These are phyloP conservation scores for Diaporthe nobilis DNA, from an alignment of 2,329 filamentous ascomycete species.

Conservation along the genomic window DNA sequence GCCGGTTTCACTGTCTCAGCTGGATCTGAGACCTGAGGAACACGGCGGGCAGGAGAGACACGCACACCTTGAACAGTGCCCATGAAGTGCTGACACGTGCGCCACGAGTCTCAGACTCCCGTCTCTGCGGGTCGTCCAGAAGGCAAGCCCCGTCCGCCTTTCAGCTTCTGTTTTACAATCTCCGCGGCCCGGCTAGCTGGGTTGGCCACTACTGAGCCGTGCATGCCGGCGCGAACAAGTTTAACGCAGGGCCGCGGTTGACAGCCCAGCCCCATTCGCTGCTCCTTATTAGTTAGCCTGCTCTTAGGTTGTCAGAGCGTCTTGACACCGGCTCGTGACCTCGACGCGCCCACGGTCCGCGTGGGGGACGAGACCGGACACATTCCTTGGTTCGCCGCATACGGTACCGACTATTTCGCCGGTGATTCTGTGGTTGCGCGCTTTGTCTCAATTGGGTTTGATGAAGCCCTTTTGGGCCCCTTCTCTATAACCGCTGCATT, in stretches of 20 bases:
- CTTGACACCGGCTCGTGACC: conserved; percentile 19
- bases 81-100: conserved; percentile 33
- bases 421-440: neutral
- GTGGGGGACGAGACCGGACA: conserved; percentile 18
- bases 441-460: conserved; percentile 1
- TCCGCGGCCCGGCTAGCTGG: conserved; percentile 29
- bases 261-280: conserved; percentile 7
- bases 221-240: conserved; percentile 6
- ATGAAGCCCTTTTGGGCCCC: neutral
- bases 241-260: conserved; percentile 17
- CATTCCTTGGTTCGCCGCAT: neutral
- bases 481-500: neutral
- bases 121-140: conserved; percentile 29
- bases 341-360: conserved; percentile 16
- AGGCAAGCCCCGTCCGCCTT: conserved; percentile 2
- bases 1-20: conserved; percentile 32
- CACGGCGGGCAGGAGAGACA: conserved; percentile 20
- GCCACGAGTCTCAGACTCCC: conserved; percentile 34
- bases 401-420: neutral
- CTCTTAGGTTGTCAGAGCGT: neutral
- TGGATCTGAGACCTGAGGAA: conserved; percentile 36
- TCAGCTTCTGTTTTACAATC: conserved; percentile 35
- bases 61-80: conserved; percentile 2
- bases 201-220: conserved; percentile 8
- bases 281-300: neutral